Base-by-base conservation (phyloP, 1,284 basidiomycete species). In the Uromyces viciae-fabae region DNA sequence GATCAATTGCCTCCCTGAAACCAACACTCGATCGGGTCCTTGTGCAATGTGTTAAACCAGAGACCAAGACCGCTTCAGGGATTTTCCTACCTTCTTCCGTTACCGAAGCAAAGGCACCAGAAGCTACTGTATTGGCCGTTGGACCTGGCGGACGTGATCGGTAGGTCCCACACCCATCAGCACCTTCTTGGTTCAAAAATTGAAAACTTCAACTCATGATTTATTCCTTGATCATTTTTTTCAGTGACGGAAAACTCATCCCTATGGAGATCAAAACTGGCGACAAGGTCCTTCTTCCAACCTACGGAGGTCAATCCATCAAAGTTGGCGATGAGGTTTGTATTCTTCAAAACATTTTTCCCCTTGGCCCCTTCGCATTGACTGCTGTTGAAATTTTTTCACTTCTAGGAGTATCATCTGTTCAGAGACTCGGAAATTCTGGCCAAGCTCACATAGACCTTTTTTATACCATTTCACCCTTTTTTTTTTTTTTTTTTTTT, bases 361-460 rank as follows among this genome's bases (percentile, higher is more conserved):
- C 2, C n/a, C 1, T 15, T 2, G 33, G 33, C 43, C 22, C 38
- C 58, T 42, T 38, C 40, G 25, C n/a, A 58, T 36, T n/a, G 28
- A 49, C 19, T 46, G n/a, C 22, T 46, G n/a, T 25, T 54, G 17
- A n/a, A 25, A n/a, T 54, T 54, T 54, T 54, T 54, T 4, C 3
- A 19, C 28, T 25, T 17, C 17, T 15, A 95, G 94, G 96, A 98
- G 87, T 99, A 93, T 88, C 92, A 91, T 88, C 88, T 98, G 82
- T 98, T 97, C 91, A 93, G 92, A 87, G 96, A 98, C 88, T 88
- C 91, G 49, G 96, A 98, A 86, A 98, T 98, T 86, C 90, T 98
- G 77, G 96, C 96, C 83, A 98, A 97, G 89, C 95, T 98, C 86
- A 90, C 76, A 60, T 78, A 69, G 46, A 68, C 60, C n/a, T 8